phyloP scores from a whole-genome alignment of 805 yeast genomes.

The Suhomyces tanzawaensis region DNA sequence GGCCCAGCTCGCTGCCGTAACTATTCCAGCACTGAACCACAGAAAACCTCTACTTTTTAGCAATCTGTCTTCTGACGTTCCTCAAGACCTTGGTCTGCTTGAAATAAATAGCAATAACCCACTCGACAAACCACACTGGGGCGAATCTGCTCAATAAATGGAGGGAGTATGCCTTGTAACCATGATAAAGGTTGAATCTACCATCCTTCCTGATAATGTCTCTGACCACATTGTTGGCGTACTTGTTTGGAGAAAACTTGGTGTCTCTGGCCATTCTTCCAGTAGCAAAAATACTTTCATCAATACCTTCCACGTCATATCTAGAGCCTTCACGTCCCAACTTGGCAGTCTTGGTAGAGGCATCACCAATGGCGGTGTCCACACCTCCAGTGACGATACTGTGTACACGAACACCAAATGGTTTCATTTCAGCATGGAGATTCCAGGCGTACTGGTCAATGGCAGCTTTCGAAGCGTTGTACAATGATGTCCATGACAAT shows the following conservation, averaged over 20 bases:
- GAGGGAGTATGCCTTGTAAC: slow-evolving; percentile 19
- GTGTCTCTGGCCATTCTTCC: slow-evolving; percentile 22
- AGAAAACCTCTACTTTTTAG: no score
- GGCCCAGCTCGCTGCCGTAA: no score
- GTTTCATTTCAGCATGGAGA: slow-evolving; percentile 34
- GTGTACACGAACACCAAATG: slow-evolving; percentile 39
- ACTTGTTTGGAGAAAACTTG: slow-evolving; percentile 20
- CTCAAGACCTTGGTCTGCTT: slow-evolving; percentile 21
- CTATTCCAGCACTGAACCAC: no score
- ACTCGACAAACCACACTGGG: slow-evolving; percentile 27
- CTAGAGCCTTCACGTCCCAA: slow-evolving; percentile 9
- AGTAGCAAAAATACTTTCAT: slow-evolving; percentile 18
- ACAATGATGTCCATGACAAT: slow-evolving; percentile 31
- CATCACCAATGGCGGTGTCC: slow-evolving; percentile 30
- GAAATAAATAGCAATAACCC: slow-evolving; percentile 20
- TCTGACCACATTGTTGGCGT: slow-evolving; percentile 24
- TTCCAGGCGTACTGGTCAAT: slow-evolving; percentile 34
- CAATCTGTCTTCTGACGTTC: not conserved
- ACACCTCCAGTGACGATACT: slow-evolving; percentile 42
- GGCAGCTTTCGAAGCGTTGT: slow-evolving; percentile 40
- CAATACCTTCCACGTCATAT: slow-evolving; percentile 22
- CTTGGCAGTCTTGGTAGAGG: not conserved
- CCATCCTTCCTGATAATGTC: slow-evolving; percentile 17
- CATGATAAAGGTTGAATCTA: slow-evolving; percentile 30
- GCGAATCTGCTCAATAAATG: slow-evolving; percentile 17